phyloP scores from a whole-genome alignment of 2,329 filamentous ascomycete species.

The Lecanicillium sp. region DNA sequence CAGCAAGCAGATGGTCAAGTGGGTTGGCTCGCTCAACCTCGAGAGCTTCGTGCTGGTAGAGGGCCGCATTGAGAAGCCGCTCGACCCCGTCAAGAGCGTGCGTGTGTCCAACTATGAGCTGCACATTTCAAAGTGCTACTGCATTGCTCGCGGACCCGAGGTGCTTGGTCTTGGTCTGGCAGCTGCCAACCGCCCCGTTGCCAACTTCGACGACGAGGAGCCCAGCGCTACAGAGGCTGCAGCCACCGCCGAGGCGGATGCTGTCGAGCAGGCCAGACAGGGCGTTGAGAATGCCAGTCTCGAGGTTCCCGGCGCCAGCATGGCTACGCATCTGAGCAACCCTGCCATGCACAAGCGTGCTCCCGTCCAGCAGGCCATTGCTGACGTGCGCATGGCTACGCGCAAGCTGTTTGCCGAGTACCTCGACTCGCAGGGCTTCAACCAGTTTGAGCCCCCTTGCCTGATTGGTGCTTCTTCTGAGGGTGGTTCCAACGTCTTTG shows the following conservation, averaged over 20 bases:
- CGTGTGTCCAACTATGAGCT: conserved; percentile 74
- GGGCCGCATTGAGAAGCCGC: conserved; percentile 70
- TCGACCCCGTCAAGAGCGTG: conserved; percentile 82
- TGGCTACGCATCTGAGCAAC: conserved; percentile 85
- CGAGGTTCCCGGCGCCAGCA: conserved; percentile 60
- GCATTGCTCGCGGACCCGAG: conserved; percentile 57
- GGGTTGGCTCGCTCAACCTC: conserved; percentile 62
- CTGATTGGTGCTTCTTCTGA: conserved; percentile 86
- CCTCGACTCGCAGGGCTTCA: conserved; percentile 65
- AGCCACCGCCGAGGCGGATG: conserved; percentile 18
- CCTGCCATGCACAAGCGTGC: conserved; percentile 86
- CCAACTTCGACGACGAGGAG: conserved; percentile 52
- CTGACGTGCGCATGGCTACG: conserved; percentile 45
- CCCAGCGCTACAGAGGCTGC: conserved; percentile 20
- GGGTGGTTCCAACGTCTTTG: conserved; percentile 87
- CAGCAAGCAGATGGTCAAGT: conserved; percentile 91
- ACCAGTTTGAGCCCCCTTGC: conserved; percentile 81
- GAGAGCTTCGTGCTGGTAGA: conserved; percentile 81
- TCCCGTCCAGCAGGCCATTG: conserved; percentile 81
- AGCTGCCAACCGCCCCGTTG: conserved; percentile 44
- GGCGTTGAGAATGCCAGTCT: conserved; percentile 32
- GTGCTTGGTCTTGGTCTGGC: conserved; percentile 50
- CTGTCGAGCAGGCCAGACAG: conserved; percentile 34
- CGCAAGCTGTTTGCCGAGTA: conserved; percentile 70
- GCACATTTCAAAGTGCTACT: conserved; percentile 78